Evolutionary conservation across 352 stramenopile species (phyloP).

Genomic region (Phytophthora vignae): DNA sequence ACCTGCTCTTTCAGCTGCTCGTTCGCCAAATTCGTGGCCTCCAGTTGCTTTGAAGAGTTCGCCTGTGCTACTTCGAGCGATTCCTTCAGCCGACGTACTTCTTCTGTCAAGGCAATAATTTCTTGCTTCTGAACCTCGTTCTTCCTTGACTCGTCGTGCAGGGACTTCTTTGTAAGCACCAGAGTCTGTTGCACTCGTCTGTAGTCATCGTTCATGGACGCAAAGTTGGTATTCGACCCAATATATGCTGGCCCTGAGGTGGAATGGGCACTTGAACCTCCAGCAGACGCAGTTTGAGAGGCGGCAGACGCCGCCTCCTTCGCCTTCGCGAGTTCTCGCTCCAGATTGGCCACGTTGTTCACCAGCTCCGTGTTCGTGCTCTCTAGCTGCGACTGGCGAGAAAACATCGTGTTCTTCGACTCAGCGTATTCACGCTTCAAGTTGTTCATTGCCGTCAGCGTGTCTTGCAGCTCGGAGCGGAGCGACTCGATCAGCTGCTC

Average conservation of each 20-base stretch:
- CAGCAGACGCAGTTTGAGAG: slow-evolving; percentile 10
- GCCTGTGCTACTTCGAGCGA: slow-evolving; percentile 44
- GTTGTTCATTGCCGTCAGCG: slow-evolving; percentile 56
- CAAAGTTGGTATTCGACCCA: slow-evolving; percentile 28
- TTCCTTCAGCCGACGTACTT: slow-evolving; percentile 66
- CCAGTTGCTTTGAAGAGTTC: slow-evolving; percentile 46
- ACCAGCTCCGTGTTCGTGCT: slow-evolving; percentile 78
- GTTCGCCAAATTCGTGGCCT: slow-evolving; percentile 48
- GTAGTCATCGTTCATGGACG: slow-evolving; percentile 63
- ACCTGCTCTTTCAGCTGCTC: slow-evolving; percentile 60
- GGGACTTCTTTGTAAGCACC: slow-evolving; percentile 73
- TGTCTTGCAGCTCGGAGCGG: slow-evolving; percentile 72
- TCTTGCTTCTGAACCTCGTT: slow-evolving; percentile 78
- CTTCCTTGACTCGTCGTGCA: slow-evolving; percentile 76
- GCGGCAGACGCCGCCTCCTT: slow-evolving; percentile 36
- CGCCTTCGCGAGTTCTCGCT: slow-evolving; percentile 61
- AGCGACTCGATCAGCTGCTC: slow-evolving; percentile 71
- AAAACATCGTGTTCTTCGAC: slow-evolving; percentile 74
- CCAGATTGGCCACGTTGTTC: slow-evolving; percentile 68
- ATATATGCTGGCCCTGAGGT: slow-evolving; percentile 12
- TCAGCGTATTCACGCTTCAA: slow-evolving; percentile 75
- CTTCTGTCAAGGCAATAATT: slow-evolving; percentile 54
- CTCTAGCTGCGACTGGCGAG: slow-evolving; percentile 78
- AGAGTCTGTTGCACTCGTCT: slow-evolving; percentile 69
- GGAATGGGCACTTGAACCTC: not conserved